phyloP scores from a whole-genome alignment of 305 asterid genomes.

The Ajuga reptans region DNA sequence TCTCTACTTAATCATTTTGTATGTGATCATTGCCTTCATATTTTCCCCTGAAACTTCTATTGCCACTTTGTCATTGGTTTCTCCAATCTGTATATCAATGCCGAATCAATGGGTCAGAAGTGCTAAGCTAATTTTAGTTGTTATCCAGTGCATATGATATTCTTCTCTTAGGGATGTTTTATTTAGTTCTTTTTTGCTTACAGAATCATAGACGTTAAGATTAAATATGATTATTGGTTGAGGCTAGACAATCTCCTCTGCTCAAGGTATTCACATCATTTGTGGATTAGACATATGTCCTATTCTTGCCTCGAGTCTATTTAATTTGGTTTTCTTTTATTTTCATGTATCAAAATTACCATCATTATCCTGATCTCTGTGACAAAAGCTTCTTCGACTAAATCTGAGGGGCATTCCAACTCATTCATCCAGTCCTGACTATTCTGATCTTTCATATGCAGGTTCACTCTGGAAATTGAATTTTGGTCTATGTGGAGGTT shows the following conservation, averaged over 20 bases:
- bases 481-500: slow-evolving; percentile 37
- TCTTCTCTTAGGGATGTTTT: neutral
- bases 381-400: neutral
- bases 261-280: neutral
- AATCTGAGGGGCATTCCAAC: neutral
- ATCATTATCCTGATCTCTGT: neutral
- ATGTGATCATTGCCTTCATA: neutral
- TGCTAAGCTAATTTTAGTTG: slow-evolving; percentile 11
- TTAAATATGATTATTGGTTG: too few relatives aligned
- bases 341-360: neutral
- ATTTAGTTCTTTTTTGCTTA: neutral
- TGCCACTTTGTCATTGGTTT: neutral
- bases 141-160: neutral
- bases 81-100: neutral
- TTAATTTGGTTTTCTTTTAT: neutral
- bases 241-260: too few relatives aligned
- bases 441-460: slow-evolving; percentile 30
- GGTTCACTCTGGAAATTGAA: slow-evolving; percentile 38
- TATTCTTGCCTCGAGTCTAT: neutral
- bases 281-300: neutral
- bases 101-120: neutral
- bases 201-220: neutral
- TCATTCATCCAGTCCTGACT: slow-evolving; percentile 16
- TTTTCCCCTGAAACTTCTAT: neutral
- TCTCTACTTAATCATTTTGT: neutral